Evolutionary conservation across 148 eudicot species (phyloP).

Genomic region (Vaccinium myrtillus): DNA sequence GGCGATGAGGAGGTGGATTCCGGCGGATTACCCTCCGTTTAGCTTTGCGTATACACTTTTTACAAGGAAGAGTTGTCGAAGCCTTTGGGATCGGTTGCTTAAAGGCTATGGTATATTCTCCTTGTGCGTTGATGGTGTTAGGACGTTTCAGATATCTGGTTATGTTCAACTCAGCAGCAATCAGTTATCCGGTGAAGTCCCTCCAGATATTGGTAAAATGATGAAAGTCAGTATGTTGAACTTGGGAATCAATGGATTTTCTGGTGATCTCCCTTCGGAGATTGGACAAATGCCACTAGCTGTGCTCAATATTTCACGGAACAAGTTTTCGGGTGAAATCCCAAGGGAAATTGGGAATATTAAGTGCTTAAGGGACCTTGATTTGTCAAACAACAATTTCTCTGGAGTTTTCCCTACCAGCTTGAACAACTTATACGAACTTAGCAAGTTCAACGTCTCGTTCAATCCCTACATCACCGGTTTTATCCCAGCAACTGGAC

Average conservation of each 20-base stretch:
- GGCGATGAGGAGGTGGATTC: slow-evolving; percentile 91
- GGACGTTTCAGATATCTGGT: slow-evolving; percentile 55
- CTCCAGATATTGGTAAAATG: slow-evolving; percentile 73
- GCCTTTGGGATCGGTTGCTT: slow-evolving; percentile 65
- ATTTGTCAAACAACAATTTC: slow-evolving; percentile 81
- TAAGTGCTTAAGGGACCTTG: slow-evolving; percentile 73
- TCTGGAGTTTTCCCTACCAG: slow-evolving; percentile 74
- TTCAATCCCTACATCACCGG: slow-evolving; percentile 74
- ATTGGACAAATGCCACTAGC: slow-evolving; percentile 56
- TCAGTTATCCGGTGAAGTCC: slow-evolving; percentile 60
- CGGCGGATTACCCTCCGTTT: slow-evolving; percentile 90
- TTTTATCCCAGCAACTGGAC: slow-evolving; percentile 70
- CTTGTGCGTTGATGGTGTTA: slow-evolving; percentile 51
- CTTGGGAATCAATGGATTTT: slow-evolving; percentile 54
- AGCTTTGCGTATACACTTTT: slow-evolving; percentile 75
- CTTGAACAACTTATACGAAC: slow-evolving; percentile 50
- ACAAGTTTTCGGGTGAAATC: slow-evolving; percentile 60
- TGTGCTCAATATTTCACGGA: slow-evolving; percentile 63
- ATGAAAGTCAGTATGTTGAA: slow-evolving; percentile 76
- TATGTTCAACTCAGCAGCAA: slow-evolving; percentile 81
- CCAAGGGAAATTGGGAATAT: slow-evolving; percentile 59
- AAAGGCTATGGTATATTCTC: slow-evolving; percentile 84
- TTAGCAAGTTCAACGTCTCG: slow-evolving; percentile 83
- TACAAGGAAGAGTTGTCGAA: slow-evolving; percentile 75
- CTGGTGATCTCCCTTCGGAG: slow-evolving; percentile 60